These are phyloP conservation scores for Cryptococcus maquisensis DNA, from an alignment of 1,284 basidiomycete genomes.

Conservation along the genomic window DNA sequence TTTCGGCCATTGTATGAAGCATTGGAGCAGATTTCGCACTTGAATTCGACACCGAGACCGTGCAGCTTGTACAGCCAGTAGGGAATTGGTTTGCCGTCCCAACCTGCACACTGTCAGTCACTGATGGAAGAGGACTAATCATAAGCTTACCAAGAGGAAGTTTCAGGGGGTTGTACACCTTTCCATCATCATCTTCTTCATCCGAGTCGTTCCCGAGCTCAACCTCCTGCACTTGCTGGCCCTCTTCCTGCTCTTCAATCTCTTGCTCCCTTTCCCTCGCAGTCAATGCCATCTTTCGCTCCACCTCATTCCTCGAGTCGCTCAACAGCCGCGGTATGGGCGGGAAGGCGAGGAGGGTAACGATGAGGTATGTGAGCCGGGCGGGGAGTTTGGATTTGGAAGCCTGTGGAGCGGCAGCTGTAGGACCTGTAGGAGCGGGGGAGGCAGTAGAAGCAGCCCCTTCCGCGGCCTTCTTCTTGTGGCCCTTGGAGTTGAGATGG, in stretches of 20 bases:
- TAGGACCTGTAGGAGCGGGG: conserved; percentile 6
- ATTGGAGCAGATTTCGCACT: conserved; percentile 81
- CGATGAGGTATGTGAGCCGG: conserved; percentile 65
- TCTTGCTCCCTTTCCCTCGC: conserved; percentile 95
- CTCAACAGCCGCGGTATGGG: conserved; percentile 63
- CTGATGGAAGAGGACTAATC: not conserved
- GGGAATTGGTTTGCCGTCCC: conserved; percentile 32
- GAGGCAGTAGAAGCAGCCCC: conserved; percentile 41
- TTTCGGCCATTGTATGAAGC: conserved; percentile 18
- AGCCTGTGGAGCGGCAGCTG: conserved; percentile 8
- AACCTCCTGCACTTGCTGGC: conserved; percentile 51
- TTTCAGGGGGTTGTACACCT: conserved; percentile 97
- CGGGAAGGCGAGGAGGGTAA: conserved; percentile 59
- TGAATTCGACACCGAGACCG: conserved; percentile 93
- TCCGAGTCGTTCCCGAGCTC: conserved; percentile 57
- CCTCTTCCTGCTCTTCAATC: conserved; percentile 69
- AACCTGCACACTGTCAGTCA: conserved; percentile 3
- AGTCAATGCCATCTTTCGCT: conserved; percentile 91
- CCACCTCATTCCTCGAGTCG: conserved; percentile 93
- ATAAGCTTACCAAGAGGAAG: conserved; percentile 60
- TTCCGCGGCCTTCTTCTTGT: conserved; percentile 70
- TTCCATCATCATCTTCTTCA: conserved; percentile 88
- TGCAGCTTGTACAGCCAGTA: conserved; percentile 82
- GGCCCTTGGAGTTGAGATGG: conserved; percentile 90
- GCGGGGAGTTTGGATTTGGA: conserved; percentile 65